A percentile compares a stretch with the other conserved stretches of the same genome.
Evolutionary conservation across 2,329 filamentous ascomycete genomes (phyloP).

Genomic region (Ascochyta koolunga): DNA sequence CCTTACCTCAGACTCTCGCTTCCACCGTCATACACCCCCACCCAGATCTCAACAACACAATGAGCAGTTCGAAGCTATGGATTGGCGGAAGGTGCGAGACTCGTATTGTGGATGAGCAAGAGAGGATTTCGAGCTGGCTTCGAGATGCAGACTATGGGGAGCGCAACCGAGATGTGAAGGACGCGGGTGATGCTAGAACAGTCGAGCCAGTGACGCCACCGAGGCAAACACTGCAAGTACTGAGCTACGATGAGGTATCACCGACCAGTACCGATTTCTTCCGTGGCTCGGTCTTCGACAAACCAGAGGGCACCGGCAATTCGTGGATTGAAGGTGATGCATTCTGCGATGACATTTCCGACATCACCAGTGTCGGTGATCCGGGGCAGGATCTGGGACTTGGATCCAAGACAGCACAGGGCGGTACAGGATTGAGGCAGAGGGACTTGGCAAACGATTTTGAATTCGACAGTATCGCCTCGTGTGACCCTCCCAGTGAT

Average conservation of each 20-base stretch:
- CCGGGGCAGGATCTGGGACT: too few relatives aligned
- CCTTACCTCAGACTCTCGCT: not conserved
- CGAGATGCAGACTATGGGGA: not conserved
- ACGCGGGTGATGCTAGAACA: not conserved
- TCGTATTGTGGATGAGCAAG: not conserved
- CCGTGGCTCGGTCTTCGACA: not conserved
- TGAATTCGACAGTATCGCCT: too few relatives aligned
- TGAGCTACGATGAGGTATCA: not conserved
- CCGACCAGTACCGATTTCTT: slow-evolving; percentile 8
- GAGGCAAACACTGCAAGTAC: not conserved
- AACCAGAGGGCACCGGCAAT: not conserved
- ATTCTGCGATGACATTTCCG: slow-evolving; percentile 2
- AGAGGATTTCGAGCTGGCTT: slow-evolving; percentile 2
- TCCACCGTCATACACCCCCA: not conserved
- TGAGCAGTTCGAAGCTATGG: not conserved
- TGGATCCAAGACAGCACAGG: too few relatives aligned
- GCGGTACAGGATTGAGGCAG: too few relatives aligned
- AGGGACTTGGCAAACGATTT: too few relatives aligned
- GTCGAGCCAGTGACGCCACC: not conserved
- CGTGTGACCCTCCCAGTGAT: not conserved
- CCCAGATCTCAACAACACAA: not conserved
- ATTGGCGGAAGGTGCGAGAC: not conserved
- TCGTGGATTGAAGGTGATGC: not conserved
- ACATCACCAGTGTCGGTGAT: not conserved
- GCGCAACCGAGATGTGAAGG: not conserved